Percentiles rank a stretch among this genome's conserved stretches.
Evolutionary conservation across 1,139 yeast species (phyloP).

Genomic region (Yamadazyma siamensis): DNA sequence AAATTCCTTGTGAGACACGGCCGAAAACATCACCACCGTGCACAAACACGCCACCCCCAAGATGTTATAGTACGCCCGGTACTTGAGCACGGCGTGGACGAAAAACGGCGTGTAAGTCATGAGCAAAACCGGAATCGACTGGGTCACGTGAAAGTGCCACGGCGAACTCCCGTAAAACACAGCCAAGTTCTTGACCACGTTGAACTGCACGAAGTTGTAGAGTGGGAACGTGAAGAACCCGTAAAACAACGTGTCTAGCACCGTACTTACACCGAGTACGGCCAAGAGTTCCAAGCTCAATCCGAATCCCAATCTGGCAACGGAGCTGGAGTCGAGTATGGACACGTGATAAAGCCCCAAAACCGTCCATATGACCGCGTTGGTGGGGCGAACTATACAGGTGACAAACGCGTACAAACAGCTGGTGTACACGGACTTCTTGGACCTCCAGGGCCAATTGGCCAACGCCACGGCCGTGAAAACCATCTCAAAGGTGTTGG

Average conservation of each 20-base stretch:
- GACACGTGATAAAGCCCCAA: slow-evolving; percentile 39
- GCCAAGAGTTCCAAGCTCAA: slow-evolving; percentile 7
- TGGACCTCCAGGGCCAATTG: slow-evolving; percentile 65
- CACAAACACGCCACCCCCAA: slow-evolving; percentile 27
- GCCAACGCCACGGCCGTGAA: slow-evolving; percentile 68
- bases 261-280: slow-evolving; percentile 10
- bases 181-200: slow-evolving; percentile 68
- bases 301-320: slow-evolving; percentile 1
- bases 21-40: slow-evolving; percentile 56
- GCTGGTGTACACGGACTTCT: slow-evolving; percentile 9
- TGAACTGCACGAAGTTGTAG: slow-evolving; percentile 69
- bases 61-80: slow-evolving; percentile 11
- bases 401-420: slow-evolving; percentile 47
- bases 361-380: slow-evolving; percentile 67
- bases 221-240: slow-evolving; percentile 58
- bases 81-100: slow-evolving; percentile 16
- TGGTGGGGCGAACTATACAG: slow-evolving; percentile 80
- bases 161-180: slow-evolving; percentile 84
- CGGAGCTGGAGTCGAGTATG: background rate
- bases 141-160: slow-evolving; percentile 79
- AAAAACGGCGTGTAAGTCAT: slow-evolving; percentile 64
- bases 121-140: slow-evolving; percentile 75
- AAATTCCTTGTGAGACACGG: slow-evolving; percentile 81
- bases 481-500: slow-evolving; percentile 77
- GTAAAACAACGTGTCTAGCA: slow-evolving; percentile 62